Evolutionary conservation across 2,329 filamentous ascomycete genomes (phyloP), one percentile per base, ranked within the genome.

Genomic region (Botryotinia convoluta): DNA sequence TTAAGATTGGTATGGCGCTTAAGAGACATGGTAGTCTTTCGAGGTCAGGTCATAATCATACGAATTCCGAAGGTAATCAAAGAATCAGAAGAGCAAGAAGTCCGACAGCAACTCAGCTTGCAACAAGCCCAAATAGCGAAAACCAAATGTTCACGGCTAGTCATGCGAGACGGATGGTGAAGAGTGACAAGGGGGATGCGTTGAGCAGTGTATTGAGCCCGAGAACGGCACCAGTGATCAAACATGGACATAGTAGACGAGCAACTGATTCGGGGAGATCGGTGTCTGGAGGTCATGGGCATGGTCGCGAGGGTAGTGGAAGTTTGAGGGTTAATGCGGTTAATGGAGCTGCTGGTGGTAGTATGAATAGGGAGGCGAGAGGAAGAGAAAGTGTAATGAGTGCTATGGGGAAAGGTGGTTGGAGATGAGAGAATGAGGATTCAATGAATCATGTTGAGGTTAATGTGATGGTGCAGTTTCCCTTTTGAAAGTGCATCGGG

Each of bases 141-240:
- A 88, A 87, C 73, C 87, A 86, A 72, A 84, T 91, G 81, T 92
- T 92, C 81, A 91, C 89, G 0, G 88, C 90, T 37, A 86, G 87
- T 72, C 90, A 91, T 75, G 90, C 90, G 39, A 85, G 91, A 61
- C 85, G 91, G 22, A 91, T 92, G 88, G 87, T 90, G 57, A 89
- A 87, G 79, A 87, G 85, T 65, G 87, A 90, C 45, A 88, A 88
- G 76, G 87, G 88, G 60, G 84, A 85, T 67, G 86, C 87, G 29
- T 84, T 86, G 74, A 82, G 83, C 57, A 88, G 85, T 73, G 89
- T 92, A 22, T 82, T 92, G 68, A 90, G 88, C 76, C 90, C 91
- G 42, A 84, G 89, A 48, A 86, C 85, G 42, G 84, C 88, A 29
- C 87, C 89, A 2, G 85, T 91, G 42, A 85, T 86, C 77, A 92